phyloP scores from a whole-genome alignment of 106 monocot genomes.

The Acorus calamus region DNA sequence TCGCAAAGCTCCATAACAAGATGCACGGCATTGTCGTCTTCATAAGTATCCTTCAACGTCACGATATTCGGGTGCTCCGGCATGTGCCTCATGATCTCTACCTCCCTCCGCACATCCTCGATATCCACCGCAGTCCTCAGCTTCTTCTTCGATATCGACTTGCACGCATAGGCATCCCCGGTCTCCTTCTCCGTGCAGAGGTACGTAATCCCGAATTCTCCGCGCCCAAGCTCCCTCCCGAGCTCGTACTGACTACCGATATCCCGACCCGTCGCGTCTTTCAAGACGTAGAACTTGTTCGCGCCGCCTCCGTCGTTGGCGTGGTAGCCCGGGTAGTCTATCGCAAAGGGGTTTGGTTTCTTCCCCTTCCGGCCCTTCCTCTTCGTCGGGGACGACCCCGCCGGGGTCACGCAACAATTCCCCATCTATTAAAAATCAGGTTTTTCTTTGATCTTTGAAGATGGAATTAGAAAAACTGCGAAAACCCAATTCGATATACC shows the following conservation, averaged over 20 bases:
- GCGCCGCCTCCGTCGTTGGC: not conserved
- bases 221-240: too few relatives aligned
- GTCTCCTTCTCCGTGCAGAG: too few relatives aligned
- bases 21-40: slow-evolving; percentile 60
- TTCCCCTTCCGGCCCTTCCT: slow-evolving; percentile 1
- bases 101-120: slow-evolving; percentile 64
- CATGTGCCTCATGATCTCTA: slow-evolving; percentile 59
- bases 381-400: not conserved
- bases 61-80: slow-evolving; percentile 59
- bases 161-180: too few relatives aligned
- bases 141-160: slow-evolving; percentile 43
- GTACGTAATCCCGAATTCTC: too few relatives aligned
- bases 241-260: too few relatives aligned
- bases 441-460: not conserved
- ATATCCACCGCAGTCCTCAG: slow-evolving; percentile 59
- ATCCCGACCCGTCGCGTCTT: slow-evolving; percentile 6
- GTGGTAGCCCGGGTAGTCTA: not conserved
- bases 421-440: slow-evolving; percentile 1
- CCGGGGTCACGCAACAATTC: slow-evolving; percentile 10
- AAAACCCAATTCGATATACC: not conserved
- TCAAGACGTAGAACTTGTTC: slow-evolving; percentile 8
- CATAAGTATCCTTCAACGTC: slow-evolving; percentile 54
- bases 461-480: not conserved
- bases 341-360: slow-evolving; percentile 13
- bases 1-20: slow-evolving; percentile 83